Evolutionary conservation across 192 early-diverging fungal genomes (phyloP).

Genomic region (Radiomyces spectabilis): DNA sequence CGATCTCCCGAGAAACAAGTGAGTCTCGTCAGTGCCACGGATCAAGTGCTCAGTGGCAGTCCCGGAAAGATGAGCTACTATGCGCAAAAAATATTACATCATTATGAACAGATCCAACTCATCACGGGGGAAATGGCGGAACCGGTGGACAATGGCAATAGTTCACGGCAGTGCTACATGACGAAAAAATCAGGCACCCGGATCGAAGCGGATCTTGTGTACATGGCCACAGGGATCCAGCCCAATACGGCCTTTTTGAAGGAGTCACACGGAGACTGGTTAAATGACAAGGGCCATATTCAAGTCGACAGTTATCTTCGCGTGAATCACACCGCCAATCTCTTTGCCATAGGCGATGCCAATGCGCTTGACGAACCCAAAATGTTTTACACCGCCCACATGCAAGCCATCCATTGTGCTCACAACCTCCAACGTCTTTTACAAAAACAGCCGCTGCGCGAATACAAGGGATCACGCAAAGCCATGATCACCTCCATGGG

Average conservation of each 20-base stretch:
- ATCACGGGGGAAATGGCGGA: constrained; percentile 1
- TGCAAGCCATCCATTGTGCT: constrained; percentile 10
- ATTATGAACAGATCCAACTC: neutral
- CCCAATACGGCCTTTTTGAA: constrained; percentile 5
- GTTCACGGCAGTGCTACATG: neutral
- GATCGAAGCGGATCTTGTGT: constrained; percentile 6
- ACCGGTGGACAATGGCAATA: neutral
- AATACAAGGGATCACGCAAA: neutral
- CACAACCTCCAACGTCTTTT: neutral
- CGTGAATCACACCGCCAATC: neutral
- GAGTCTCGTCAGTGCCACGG: neutral
- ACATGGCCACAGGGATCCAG: neutral
- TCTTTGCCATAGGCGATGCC: constrained; percentile 5
- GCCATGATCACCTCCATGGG: constrained; percentile 4
- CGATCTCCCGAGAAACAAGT: neutral
- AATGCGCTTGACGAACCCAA: neutral
- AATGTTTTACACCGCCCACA: constrained; percentile 15
- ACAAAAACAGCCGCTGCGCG: neutral
- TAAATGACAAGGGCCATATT: constrained; percentile 5
- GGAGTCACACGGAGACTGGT: neutral
- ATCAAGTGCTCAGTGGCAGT: neutral
- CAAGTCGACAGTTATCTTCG: neutral
- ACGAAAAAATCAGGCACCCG: neutral
- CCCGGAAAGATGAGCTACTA: neutral
- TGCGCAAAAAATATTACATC: neutral